phyloP scores from a whole-genome alignment of 371 early-diverging fungal species.

The Coemansia sp. region DNA sequence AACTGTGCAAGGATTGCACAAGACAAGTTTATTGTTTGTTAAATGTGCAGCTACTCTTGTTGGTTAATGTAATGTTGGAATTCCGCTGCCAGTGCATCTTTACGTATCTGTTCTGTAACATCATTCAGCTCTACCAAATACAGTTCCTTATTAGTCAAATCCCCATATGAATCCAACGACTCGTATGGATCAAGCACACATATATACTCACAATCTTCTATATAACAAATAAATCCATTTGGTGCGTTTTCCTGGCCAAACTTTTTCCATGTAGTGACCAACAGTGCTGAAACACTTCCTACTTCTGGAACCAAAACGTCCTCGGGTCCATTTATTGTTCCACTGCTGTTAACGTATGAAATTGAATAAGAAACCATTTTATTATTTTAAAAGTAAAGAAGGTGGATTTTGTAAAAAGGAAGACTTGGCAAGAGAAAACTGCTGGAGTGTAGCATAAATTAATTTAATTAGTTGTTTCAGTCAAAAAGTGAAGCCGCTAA shows the following conservation, averaged over 20 bases:
- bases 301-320: neutral
- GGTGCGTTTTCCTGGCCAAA: neutral
- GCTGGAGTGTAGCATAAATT: neutral
- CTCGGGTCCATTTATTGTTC: conserved; percentile 46
- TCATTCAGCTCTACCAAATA: neutral
- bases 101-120: neutral
- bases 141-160: neutral
- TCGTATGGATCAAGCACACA: neutral
- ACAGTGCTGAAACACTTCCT: neutral
- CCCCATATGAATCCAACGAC: neutral
- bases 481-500: too few relatives aligned
- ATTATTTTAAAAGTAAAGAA: neutral
- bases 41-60: neutral
- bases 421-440: conserved; percentile 5
- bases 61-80: neutral
- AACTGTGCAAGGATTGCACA: too few relatives aligned
- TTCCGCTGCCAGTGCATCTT: neutral
- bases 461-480: too few relatives aligned
- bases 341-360: neutral
- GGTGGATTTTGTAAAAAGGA: too few relatives aligned
- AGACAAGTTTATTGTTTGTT: too few relatives aligned
- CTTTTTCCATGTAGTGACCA: neutral
- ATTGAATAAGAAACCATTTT: neutral
- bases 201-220: neutral
- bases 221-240: neutral